Evolutionary conservation across 129 eudicot genomes (phyloP).

Genomic region (Centrapalus pauciflorus): DNA sequence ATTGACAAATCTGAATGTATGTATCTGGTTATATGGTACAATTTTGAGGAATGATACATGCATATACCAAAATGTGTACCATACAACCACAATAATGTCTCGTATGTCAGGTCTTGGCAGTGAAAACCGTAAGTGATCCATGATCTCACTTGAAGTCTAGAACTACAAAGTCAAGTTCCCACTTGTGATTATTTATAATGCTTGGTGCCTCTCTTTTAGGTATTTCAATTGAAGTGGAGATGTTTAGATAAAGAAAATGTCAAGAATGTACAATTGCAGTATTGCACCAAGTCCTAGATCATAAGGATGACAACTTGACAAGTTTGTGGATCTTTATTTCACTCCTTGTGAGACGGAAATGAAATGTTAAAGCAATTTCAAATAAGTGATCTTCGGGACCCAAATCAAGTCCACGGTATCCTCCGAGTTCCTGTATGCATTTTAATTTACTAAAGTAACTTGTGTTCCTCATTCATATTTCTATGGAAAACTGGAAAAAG

Average conservation of each 20-base stretch:
- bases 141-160: conserved; percentile 6
- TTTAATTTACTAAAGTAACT: not conserved
- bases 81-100: conserved; percentile 1
- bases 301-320: not conserved
- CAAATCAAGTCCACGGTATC: not conserved
- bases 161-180: conserved; percentile 32
- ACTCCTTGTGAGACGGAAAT: not conserved
- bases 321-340: not conserved
- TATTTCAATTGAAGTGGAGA: conserved; percentile 16
- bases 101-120: not conserved
- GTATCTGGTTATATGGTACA: not conserved
- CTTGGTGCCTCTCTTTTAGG: conserved; percentile 21
- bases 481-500: not conserved
- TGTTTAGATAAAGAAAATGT: conserved; percentile 5
- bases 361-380: no score
- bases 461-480: not conserved
- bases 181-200: conserved; percentile 14
- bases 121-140: no score
- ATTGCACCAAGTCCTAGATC: not conserved
- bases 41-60: not conserved
- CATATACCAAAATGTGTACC: not conserved
- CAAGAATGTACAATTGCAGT: conserved; percentile 16
- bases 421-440: not conserved
- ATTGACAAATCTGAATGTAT: not conserved
- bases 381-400: not conserved